A percentile compares a stretch with the other conserved stretches of the same genome.
Evolutionary conservation across 2,329 filamentous ascomycete species (phyloP).

Genomic region (Fusarium sulawesiense): DNA sequence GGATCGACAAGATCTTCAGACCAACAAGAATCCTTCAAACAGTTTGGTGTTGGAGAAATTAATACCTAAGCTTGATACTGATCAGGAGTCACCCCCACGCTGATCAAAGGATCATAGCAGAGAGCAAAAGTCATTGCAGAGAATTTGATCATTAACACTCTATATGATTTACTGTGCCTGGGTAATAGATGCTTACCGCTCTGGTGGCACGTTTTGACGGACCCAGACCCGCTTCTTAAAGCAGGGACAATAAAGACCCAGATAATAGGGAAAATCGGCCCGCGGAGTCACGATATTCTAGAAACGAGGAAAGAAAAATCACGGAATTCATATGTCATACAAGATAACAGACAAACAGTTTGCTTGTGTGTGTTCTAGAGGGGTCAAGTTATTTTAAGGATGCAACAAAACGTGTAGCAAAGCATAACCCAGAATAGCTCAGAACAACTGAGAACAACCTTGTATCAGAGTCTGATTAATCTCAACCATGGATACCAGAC

Average conservation of each 20-base stretch:
- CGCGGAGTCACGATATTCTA: slow-evolving; percentile 27
- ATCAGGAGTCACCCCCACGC: slow-evolving; percentile 3
- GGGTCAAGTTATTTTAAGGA: slow-evolving; percentile 2
- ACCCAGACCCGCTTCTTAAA: slow-evolving; percentile 10
- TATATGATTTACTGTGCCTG: not conserved
- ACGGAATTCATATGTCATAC: slow-evolving; percentile 24
- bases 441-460: not conserved
- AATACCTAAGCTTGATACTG: not conserved
- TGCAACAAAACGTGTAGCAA: not conserved
- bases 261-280: slow-evolving; percentile 25
- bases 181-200: not conserved
- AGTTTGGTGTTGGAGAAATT: not conserved
- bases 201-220: not conserved
- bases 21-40: not conserved
- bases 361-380: not conserved
- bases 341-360: not conserved
- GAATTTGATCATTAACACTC: not conserved
- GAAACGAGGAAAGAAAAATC: slow-evolving; percentile 14
- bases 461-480: not conserved
- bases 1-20: slow-evolving; percentile 19
- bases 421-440: not conserved
- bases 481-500: not conserved
- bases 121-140: not conserved
- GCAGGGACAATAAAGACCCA: slow-evolving; percentile 12
- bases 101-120: slow-evolving; percentile 8